phyloP scores from a whole-genome alignment of 306 rosid species.

The Pueraria montana region DNA sequence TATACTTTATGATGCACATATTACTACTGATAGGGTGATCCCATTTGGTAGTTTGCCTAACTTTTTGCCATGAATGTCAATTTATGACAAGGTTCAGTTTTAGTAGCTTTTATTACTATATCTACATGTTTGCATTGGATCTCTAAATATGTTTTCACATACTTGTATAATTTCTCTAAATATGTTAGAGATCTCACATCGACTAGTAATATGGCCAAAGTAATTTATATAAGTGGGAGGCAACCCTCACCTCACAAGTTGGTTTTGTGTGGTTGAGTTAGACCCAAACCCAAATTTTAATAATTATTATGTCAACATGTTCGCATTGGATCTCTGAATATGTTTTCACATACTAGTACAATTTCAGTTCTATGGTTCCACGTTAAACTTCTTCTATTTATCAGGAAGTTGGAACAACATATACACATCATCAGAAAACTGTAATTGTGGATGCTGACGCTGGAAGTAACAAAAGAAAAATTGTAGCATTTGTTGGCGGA shows the following conservation, averaged over 20 bases:
- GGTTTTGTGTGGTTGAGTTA: too few species aligned
- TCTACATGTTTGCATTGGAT: constrained; percentile 13
- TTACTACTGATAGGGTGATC: constrained; percentile 18
- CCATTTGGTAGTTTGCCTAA: constrained; percentile 29
- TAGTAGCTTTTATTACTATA: neutral
- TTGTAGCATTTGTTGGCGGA: constrained; percentile 96
- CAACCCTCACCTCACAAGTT: constrained; percentile 21
- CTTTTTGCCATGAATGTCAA: constrained; percentile 13
- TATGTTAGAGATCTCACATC: too few species aligned
- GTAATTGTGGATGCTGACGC: constrained; percentile 95
- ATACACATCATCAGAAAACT: constrained; percentile 99
- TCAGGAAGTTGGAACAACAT: constrained; percentile 94
- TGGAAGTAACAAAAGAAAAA: constrained; percentile 79
- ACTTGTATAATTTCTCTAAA: too few species aligned
- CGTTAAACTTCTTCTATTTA: constrained; percentile 45
- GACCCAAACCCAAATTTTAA: too few species aligned
- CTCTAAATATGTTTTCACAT: constrained; percentile 5
- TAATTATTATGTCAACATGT: neutral
- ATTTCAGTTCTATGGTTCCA: constrained; percentile 24
- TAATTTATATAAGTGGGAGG: too few species aligned
- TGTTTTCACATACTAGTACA: neutral
- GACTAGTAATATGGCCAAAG: too few species aligned
- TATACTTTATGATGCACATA: constrained; percentile 16
- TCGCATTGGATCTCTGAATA: constrained; percentile 8
- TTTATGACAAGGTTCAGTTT: constrained; percentile 38